phyloP scores from a whole-genome alignment of 108 stramenopile species.

The Nitzschia inconspicua region DNA sequence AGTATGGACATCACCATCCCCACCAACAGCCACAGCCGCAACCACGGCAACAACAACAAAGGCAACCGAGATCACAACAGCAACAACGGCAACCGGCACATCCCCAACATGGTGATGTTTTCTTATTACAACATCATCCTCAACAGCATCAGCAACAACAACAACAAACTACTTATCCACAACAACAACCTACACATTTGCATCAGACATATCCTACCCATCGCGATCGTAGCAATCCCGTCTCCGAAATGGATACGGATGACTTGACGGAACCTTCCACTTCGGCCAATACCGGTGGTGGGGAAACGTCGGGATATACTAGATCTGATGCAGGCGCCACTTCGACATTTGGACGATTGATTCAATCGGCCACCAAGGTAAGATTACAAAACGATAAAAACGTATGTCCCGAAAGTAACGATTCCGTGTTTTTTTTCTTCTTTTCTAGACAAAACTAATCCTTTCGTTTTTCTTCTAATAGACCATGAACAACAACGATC shows the following conservation, averaged over 20 bases:
- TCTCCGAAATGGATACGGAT: constrained; percentile 28
- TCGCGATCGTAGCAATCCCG: constrained; percentile 2
- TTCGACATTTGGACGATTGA: constrained; percentile 27
- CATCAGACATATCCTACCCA: neutral
- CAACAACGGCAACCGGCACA: neutral
- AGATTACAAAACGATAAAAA: neutral
- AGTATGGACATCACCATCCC: neutral
- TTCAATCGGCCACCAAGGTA: constrained; percentile 26
- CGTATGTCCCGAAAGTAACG: neutral
- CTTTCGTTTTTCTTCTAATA: neutral
- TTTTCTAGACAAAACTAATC: neutral
- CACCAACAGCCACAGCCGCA: neutral
- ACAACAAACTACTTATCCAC: constrained; percentile 3
- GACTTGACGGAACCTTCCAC: constrained; percentile 13
- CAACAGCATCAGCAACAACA: constrained; percentile 3
- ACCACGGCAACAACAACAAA: neutral
- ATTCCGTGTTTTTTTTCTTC: neutral
- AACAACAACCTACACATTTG: constrained; percentile 4
- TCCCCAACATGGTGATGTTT: neutral
- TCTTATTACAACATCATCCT: neutral
- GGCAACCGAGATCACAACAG: neutral
- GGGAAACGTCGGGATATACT: constrained; percentile 9
- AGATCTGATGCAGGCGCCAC: constrained; percentile 18
- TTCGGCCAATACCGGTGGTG: neutral
- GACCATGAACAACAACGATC: constrained; percentile 9